Evolutionary conservation across 176 grass and related monocot species (phyloP).

Genomic region (Tillandsia fasciculata): DNA sequence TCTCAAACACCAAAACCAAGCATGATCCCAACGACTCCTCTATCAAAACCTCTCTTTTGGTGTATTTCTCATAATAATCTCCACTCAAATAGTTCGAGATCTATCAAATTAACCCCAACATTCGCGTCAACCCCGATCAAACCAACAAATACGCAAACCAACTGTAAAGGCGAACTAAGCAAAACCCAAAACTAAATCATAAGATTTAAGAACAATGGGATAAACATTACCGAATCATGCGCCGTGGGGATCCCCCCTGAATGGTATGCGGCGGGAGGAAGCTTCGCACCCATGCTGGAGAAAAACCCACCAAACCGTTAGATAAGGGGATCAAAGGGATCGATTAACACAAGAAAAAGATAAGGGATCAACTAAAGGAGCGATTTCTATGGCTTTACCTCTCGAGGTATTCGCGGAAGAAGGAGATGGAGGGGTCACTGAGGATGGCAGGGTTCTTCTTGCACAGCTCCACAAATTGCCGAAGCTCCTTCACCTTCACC

Average conservation of each 20-base stretch:
- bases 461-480: slow-evolving; percentile 63
- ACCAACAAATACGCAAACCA: not conserved
- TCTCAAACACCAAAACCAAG: too few relatives aligned
- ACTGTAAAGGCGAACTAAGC: not conserved
- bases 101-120: not conserved
- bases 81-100: too few relatives aligned
- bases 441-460: slow-evolving; percentile 62
- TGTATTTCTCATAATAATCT: too few relatives aligned
- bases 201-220: not conserved
- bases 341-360: not conserved
- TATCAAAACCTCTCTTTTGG: too few relatives aligned
- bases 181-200: too few relatives aligned
- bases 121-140: not conserved
- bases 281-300: slow-evolving; percentile 56
- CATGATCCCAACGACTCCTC: too few relatives aligned
- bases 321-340: not conserved
- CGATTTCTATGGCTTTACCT: slow-evolving; percentile 12
- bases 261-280: slow-evolving; percentile 36
- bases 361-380: not conserved
- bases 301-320: not conserved
- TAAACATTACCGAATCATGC: slow-evolving; percentile 7
- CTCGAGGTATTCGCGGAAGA: slow-evolving; percentile 83
- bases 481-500: slow-evolving; percentile 45
- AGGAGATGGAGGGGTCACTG: slow-evolving; percentile 60
- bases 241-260: slow-evolving; percentile 7